Conservation (phyloP, 169 alveolate species). For the Plasmodium vivax region DNA sequence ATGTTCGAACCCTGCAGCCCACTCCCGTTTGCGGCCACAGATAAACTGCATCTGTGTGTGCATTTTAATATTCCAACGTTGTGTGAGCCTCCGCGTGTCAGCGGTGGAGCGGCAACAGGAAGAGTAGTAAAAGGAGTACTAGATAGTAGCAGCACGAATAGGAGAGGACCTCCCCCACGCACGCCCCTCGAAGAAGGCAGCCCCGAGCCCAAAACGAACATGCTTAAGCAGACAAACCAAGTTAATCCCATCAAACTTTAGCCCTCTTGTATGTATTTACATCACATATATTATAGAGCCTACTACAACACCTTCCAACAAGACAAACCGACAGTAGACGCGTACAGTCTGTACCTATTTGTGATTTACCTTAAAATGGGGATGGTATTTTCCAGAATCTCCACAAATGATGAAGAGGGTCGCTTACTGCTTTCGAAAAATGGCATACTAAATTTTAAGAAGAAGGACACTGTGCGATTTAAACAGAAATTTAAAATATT, state of each 20-base stretch:
- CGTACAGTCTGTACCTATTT: constrained; percentile 15
- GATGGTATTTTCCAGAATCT: constrained; percentile 17
- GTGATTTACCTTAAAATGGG: constrained; percentile 41
- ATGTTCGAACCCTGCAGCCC: neutral
- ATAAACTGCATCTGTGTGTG: neutral
- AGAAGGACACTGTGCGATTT: constrained; percentile 2
- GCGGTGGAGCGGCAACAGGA: neutral
- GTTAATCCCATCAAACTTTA: neutral
- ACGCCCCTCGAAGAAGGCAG: neutral
- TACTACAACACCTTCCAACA: constrained; percentile 34
- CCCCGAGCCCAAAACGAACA: neutral
- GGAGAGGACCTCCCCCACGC: neutral
- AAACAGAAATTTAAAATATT: constrained; percentile 23
- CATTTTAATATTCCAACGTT: neutral
- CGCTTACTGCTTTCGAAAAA: constrained; percentile 16
- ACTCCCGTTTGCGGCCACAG: neutral
- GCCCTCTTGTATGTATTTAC: constrained; percentile 1
- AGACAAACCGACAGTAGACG: constrained; percentile 9
- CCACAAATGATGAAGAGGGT: constrained; percentile 17
- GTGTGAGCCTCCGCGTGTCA: neutral
- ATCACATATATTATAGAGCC: neutral
- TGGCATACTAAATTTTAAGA: constrained; percentile 1
- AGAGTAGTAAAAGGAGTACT: neutral
- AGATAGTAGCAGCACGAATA: neutral
- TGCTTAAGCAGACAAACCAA: neutral